These are phyloP conservation scores for Fusarium mexicanum DNA, from an alignment of 2,329 filamentous ascomycete species.

Conservation along the genomic window DNA sequence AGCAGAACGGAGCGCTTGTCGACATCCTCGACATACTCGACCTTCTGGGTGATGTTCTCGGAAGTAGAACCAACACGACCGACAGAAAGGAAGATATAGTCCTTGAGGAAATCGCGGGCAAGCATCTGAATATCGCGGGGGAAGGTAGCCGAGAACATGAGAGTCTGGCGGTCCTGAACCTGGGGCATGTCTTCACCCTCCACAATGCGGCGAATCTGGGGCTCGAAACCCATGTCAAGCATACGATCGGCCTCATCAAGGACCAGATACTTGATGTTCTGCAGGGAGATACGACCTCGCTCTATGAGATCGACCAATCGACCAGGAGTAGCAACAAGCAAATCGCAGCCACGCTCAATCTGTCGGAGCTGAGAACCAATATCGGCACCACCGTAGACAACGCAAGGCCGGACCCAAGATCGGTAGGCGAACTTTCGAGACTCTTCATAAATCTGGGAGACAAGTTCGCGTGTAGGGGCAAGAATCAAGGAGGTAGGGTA, in stretches of 20 bases:
- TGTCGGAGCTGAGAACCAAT: conserved; percentile 98
- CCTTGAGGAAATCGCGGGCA: conserved; percentile 97
- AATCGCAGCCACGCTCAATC: conserved; percentile 96
- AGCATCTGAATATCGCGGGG: conserved; percentile 99
- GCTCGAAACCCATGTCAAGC: conserved; percentile 99
- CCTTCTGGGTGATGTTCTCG: conserved; percentile 99
- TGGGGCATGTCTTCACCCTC: conserved; percentile 97
- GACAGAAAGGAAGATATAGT: conserved; percentile 98
- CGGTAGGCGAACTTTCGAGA: conserved; percentile 98
- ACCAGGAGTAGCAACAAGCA: conserved; percentile 95
- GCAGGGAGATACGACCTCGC: conserved; percentile 95
- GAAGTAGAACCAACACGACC: conserved; percentile 98
- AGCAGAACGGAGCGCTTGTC: conserved; percentile 98
- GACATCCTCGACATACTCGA: conserved; percentile 95
- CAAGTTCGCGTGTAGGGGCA: conserved; percentile 96
- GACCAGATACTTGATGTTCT: conserved; percentile 99
- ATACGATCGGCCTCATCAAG: conserved; percentile 99
- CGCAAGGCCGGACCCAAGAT: conserved; percentile 97
- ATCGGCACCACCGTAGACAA: conserved; percentile 98
- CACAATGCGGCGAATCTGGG: conserved; percentile 97
- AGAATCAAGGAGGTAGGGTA: conserved; percentile 96
- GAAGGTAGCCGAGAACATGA: conserved; percentile 99
- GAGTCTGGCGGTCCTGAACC: conserved; percentile 87
- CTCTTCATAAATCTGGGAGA: conserved; percentile 98
- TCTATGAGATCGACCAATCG: conserved; percentile 98